These are phyloP conservation scores for Lophium mytilinum DNA, from an alignment of 495 filamentous ascomycete species.

Conservation along the genomic window DNA sequence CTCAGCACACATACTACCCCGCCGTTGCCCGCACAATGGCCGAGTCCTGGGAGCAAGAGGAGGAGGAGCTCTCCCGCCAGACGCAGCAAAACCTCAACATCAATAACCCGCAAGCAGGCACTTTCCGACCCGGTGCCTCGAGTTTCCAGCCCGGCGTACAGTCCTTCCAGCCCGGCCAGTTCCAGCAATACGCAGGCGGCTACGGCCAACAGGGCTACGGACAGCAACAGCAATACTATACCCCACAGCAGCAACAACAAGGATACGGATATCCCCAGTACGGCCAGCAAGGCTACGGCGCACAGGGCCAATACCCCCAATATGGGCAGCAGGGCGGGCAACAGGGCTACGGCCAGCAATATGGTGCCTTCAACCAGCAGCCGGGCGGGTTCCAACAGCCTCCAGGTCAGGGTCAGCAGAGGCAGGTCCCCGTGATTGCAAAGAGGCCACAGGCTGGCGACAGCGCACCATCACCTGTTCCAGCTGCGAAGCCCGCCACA, in stretches of 20 bases:
- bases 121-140: slow-evolving; percentile 68
- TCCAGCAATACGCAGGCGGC: slow-evolving; percentile 47
- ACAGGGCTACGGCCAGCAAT: slow-evolving; percentile 35
- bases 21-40: slow-evolving; percentile 54
- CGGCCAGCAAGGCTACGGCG: slow-evolving; percentile 31
- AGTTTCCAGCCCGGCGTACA: slow-evolving; percentile 69
- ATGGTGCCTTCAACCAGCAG: slow-evolving; percentile 40
- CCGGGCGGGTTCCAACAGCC: slow-evolving; percentile 45
- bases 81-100: slow-evolving; percentile 69
- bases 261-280: slow-evolving; percentile 28
- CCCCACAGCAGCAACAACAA: slow-evolving; percentile 38
- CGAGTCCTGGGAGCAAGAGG: slow-evolving; percentile 90
- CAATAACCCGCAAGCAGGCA: slow-evolving; percentile 41
- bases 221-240: slow-evolving; percentile 30
- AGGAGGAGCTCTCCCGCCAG: slow-evolving; percentile 76
- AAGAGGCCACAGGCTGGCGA: slow-evolving; percentile 44
- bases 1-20: slow-evolving; percentile 1
- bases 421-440: slow-evolving; percentile 55
- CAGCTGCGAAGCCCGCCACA: slow-evolving; percentile 40
- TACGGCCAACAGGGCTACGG: slow-evolving; percentile 51
- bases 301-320: slow-evolving; percentile 1
- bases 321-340: slow-evolving; percentile 26
- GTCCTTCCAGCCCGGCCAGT: slow-evolving; percentile 66
- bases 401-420: slow-evolving; percentile 42
- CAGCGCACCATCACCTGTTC: slow-evolving; percentile 30